phyloP scores from a whole-genome alignment of 108 stramenopile genomes.

The Chaetoceros tenuissimus region DNA sequence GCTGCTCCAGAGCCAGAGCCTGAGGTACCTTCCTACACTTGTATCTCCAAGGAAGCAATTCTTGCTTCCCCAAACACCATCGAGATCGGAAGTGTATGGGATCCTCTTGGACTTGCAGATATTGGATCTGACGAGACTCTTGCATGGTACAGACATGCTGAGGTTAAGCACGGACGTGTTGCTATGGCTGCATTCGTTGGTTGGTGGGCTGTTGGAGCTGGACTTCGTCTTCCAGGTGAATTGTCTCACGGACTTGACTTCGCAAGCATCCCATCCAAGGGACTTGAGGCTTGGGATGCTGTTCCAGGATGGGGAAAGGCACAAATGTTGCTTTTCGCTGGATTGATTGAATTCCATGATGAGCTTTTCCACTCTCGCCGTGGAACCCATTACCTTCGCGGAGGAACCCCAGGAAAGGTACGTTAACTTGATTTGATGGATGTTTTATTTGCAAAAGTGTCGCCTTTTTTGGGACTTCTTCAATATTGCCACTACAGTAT shows the following conservation, averaged over 20 bases:
- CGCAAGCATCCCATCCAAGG: slow-evolving; percentile 51
- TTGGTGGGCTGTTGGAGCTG: slow-evolving; percentile 61
- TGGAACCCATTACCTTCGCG: slow-evolving; percentile 64
- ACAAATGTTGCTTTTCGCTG: slow-evolving; percentile 70
- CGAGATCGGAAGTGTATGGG: slow-evolving; percentile 63
- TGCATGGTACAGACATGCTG: slow-evolving; percentile 75
- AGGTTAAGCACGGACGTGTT: slow-evolving; percentile 74
- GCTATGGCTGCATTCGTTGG: slow-evolving; percentile 82
- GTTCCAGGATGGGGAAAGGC: slow-evolving; percentile 80
- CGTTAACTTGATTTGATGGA: background rate
- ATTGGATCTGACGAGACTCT: slow-evolving; percentile 63
- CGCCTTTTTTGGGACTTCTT: background rate
- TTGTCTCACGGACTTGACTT: slow-evolving; percentile 56
- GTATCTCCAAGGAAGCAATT: slow-evolving; percentile 36
- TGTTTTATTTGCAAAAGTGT: slow-evolving; percentile 5
- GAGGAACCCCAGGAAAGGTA: slow-evolving; percentile 72
- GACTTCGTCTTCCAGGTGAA: slow-evolving; percentile 63
- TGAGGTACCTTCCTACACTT: slow-evolving; percentile 8
- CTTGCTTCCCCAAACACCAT: slow-evolving; percentile 50
- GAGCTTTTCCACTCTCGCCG: slow-evolving; percentile 53
- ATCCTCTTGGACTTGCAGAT: slow-evolving; percentile 64
- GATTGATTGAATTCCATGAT: slow-evolving; percentile 74
- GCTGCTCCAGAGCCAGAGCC: slow-evolving; percentile 3
- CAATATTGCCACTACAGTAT: no score
- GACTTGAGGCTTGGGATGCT: slow-evolving; percentile 78